phyloP scores from a whole-genome alignment of 495 filamentous ascomycete genomes.

The Aspergillus funiculosus region DNA sequence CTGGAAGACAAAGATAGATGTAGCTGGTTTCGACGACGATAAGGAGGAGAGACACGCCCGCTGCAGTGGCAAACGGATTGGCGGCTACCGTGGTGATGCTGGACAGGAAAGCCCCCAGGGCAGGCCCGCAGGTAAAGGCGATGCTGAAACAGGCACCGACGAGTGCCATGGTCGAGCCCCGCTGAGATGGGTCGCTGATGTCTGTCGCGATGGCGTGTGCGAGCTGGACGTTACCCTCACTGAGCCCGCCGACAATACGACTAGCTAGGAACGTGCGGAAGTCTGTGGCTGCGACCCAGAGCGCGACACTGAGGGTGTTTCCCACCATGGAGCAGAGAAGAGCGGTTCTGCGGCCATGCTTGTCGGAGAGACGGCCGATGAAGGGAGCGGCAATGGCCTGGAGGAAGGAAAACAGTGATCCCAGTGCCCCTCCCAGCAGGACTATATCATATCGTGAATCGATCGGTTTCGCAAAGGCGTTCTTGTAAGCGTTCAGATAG shows the following conservation, averaged over 20 bases:
- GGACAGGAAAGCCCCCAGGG: conserved; percentile 78
- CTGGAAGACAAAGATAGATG: conserved; percentile 80
- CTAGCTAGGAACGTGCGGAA: conserved; percentile 94
- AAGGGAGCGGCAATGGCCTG: conserved; percentile 90
- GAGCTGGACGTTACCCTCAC: conserved; percentile 94
- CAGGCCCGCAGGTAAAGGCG: conserved; percentile 93
- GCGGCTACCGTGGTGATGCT: conserved; percentile 66
- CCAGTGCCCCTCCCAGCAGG: conserved; percentile 87
- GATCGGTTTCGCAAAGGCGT: conserved; percentile 86
- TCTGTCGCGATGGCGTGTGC: conserved; percentile 97
- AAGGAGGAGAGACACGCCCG: conserved; percentile 73
- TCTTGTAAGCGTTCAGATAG: conserved; percentile 92
- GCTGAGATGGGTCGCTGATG: conserved; percentile 73
- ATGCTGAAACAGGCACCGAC: conserved; percentile 96
- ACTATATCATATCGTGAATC: conserved; percentile 96
- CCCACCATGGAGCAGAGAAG: conserved; percentile 92
- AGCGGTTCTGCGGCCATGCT: conserved; percentile 79
- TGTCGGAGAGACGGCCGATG: conserved; percentile 84
- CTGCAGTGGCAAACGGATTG: conserved; percentile 91
- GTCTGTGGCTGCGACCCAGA: conserved; percentile 89
- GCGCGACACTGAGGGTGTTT: conserved; percentile 83
- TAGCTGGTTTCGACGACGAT: conserved; percentile 83
- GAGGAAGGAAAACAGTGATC: conserved; percentile 86
- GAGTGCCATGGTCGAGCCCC: conserved; percentile 88
- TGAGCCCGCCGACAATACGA: conserved; percentile 85